A percentile compares a stretch with the other conserved stretches of the same genome.
Evolutionary conservation across 352 stramenopile genomes (phyloP).

Genomic region (Phytophthora palmivora): DNA sequence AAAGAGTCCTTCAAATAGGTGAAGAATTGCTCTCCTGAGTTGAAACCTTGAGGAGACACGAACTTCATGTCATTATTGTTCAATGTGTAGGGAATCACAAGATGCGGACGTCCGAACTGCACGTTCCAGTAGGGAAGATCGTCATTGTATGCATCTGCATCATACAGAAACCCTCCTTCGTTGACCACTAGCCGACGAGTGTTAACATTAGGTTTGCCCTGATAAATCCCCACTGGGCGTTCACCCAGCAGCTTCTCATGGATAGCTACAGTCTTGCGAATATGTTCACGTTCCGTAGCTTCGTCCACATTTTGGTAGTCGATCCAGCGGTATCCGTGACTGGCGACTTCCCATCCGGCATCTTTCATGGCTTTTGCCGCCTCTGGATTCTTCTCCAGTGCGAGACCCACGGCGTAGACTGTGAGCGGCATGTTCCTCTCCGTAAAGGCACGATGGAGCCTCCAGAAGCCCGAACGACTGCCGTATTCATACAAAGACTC

Average conservation of each 20-base stretch:
- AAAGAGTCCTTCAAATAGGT: constrained; percentile 93
- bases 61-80: constrained; percentile 98
- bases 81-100: constrained; percentile 97
- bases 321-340: constrained; percentile 96
- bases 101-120: constrained; percentile 88
- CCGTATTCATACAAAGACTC: constrained; percentile 97
- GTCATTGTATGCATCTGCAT: constrained; percentile 96
- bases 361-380: constrained; percentile 92
- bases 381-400: constrained; percentile 94
- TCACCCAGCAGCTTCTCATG: constrained; percentile 91
- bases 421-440: constrained; percentile 90
- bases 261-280: constrained; percentile 91
- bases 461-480: constrained; percentile 94
- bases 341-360: constrained; percentile 93
- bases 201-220: constrained; percentile 95
- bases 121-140: constrained; percentile 96
- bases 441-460: constrained; percentile 93
- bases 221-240: constrained; percentile 94
- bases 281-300: constrained; percentile 92
- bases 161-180: constrained; percentile 96
- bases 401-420: constrained; percentile 95
- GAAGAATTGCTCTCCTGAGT: constrained; percentile 93
- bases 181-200: constrained; percentile 92
- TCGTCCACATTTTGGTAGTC: constrained; percentile 96
- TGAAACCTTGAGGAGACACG: constrained; percentile 92